Evolutionary conservation across 306 rosid species (phyloP).

Genomic region (Mimosa bimucronata): DNA sequence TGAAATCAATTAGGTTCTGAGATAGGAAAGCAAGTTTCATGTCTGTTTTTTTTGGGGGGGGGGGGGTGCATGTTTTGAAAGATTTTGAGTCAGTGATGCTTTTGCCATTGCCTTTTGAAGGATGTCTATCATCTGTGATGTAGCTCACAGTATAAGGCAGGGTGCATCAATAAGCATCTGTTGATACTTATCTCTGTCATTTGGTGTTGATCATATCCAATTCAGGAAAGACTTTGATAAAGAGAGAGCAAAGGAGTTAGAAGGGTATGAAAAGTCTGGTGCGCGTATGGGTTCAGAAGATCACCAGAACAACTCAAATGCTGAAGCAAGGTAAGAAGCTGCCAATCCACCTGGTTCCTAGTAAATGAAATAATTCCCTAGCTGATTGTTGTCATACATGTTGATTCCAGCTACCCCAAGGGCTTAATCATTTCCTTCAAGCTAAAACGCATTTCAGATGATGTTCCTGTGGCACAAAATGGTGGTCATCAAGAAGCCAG

Average conservation of each 20-base stretch:
- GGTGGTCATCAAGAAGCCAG: constrained; percentile 42
- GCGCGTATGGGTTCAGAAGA: constrained; percentile 41
- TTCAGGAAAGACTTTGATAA: constrained; percentile 80
- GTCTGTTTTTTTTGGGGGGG: neutral
- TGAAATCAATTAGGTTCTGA: constrained; percentile 23
- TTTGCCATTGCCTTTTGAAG: constrained; percentile 2
- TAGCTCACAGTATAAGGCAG: neutral
- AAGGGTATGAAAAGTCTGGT: constrained; percentile 56
- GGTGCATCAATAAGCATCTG: constrained; percentile 6
- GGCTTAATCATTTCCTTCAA: constrained; percentile 83
- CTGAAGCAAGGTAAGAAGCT: constrained; percentile 57
- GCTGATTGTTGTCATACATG: constrained; percentile 28
- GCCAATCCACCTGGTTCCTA: neutral
- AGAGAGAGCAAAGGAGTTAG: constrained; percentile 64
- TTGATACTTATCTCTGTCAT: neutral
- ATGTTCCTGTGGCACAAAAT: constrained; percentile 45
- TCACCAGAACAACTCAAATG: constrained; percentile 45
- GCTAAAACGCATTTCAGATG: constrained; percentile 53
- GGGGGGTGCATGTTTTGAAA: neutral
- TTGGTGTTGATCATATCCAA: constrained; percentile 33
- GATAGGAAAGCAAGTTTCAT: neutral
- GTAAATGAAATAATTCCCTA: neutral
- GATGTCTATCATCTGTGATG: too few species aligned
- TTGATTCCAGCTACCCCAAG: constrained; percentile 75
- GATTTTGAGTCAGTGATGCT: constrained; percentile 10